Conservation (phyloP, 2,329 filamentous ascomycete genomes). For the Colletotrichum trifolii region DNA sequence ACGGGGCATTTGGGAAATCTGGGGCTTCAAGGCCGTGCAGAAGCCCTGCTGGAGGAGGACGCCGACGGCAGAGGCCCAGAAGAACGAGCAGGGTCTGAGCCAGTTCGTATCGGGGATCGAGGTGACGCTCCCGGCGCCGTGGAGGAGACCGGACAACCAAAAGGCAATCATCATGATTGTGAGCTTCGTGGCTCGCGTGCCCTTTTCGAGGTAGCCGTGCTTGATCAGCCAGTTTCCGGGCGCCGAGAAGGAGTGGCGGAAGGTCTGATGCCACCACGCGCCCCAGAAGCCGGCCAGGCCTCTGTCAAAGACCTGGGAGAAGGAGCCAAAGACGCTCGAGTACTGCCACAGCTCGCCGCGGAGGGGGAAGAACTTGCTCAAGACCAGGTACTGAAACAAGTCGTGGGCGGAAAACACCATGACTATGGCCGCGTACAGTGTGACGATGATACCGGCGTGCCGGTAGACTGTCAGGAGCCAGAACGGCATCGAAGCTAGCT, state of each 20-base stretch:
- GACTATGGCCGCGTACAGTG: slow-evolving; percentile 69
- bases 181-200: slow-evolving; percentile 46
- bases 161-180: slow-evolving; percentile 66
- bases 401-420: slow-evolving; percentile 70
- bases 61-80: slow-evolving; percentile 75
- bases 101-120: slow-evolving; percentile 63
- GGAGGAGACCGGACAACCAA: slow-evolving; percentile 73
- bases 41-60: slow-evolving; percentile 67
- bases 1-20: slow-evolving; percentile 54
- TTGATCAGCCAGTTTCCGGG: slow-evolving; percentile 62
- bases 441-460: slow-evolving; percentile 64
- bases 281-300: slow-evolving; percentile 88
- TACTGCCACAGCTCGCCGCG: slow-evolving; percentile 63
- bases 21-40: slow-evolving; percentile 45
- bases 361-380: slow-evolving; percentile 63
- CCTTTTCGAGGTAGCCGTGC: slow-evolving; percentile 50
- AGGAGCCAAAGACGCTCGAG: slow-evolving; percentile 66
- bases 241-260: slow-evolving; percentile 77
- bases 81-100: slow-evolving; percentile 74
- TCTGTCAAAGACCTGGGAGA: slow-evolving; percentile 67
- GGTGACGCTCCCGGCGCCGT: slow-evolving; percentile 76
- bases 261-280: slow-evolving; percentile 90
- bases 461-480: slow-evolving; percentile 65
- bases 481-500: slow-evolving; percentile 55
- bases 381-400: slow-evolving; percentile 62